These are phyloP conservation scores for Candida glaebosa DNA, from an alignment of 805 yeast genomes.

Conservation along the genomic window DNA sequence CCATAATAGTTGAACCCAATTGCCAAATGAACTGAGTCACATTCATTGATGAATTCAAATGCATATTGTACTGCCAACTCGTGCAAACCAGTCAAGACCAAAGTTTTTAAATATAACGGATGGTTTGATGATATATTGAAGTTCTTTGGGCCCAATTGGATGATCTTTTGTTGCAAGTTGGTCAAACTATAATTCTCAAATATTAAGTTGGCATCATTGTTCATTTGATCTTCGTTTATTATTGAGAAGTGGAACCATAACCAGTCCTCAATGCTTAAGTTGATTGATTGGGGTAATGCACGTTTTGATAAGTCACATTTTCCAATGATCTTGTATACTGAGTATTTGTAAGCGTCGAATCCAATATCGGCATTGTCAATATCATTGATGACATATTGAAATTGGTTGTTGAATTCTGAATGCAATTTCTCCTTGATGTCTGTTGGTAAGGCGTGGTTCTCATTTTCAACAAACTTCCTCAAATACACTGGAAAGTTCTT, in stretches of 20 bases:
- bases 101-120: constrained; percentile 69
- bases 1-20: constrained; percentile 77
- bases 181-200: constrained; percentile 68
- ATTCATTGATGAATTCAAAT: constrained; percentile 58
- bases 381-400: constrained; percentile 56
- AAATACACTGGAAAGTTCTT: constrained; percentile 78
- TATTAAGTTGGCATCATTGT: constrained; percentile 51
- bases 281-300: constrained; percentile 62
- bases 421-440: constrained; percentile 68
- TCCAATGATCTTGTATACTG: constrained; percentile 90
- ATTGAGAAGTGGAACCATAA: constrained; percentile 87
- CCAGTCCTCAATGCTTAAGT: constrained; percentile 91
- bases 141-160: constrained; percentile 68
- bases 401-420: constrained; percentile 80
- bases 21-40: constrained; percentile 87
- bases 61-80: constrained; percentile 74
- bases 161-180: constrained; percentile 70
- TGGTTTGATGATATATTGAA: constrained; percentile 65
- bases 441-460: constrained; percentile 54
- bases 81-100: constrained; percentile 73
- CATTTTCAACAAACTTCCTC: constrained; percentile 56
- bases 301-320: constrained; percentile 73
- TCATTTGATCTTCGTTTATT: constrained; percentile 49
- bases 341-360: constrained; percentile 86
- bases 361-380: constrained; percentile 30